Conservation (phyloP, 257 asterid genomes). For the Solanum gracilifrons region DNA sequence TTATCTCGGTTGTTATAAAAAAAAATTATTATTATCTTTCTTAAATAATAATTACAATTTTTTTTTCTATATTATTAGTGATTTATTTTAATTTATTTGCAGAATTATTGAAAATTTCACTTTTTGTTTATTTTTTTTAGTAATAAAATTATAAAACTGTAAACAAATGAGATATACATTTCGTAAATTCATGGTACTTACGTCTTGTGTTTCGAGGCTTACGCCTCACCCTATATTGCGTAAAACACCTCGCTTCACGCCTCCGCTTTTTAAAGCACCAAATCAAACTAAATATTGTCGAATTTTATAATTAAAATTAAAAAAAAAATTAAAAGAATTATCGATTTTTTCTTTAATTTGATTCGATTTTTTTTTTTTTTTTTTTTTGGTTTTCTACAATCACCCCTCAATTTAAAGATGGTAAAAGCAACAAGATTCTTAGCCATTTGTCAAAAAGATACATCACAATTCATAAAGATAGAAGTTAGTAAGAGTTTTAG, state of each 20-base stretch:
- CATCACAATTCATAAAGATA: not conserved
- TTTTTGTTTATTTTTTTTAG: too few relatives aligned
- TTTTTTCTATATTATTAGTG: not conserved
- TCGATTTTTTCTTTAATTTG: not conserved
- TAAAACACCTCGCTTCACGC: too few relatives aligned
- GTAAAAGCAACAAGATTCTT: not conserved
- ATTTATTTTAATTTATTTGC: too few relatives aligned
- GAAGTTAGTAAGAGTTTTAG: not conserved
- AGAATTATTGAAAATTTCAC: too few relatives aligned
- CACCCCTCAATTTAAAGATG: not conserved
- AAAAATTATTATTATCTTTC: too few relatives aligned
- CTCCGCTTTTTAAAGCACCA: not conserved
- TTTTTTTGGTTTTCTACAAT: not conserved
- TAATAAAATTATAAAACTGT: too few relatives aligned
- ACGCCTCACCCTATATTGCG: not conserved
- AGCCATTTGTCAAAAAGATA: not conserved
- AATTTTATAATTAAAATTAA: not conserved
- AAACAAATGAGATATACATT: too few relatives aligned
- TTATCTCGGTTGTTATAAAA: too few relatives aligned
- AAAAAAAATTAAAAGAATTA: not conserved
- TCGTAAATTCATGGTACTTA: not conserved
- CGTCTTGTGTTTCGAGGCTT: not conserved
- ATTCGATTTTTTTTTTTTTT: not conserved
- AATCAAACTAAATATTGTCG: not conserved
- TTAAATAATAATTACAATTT: too few relatives aligned